Conservation (phyloP, 768 basidiomycete genomes). For the Auricularia sp. region DNA sequence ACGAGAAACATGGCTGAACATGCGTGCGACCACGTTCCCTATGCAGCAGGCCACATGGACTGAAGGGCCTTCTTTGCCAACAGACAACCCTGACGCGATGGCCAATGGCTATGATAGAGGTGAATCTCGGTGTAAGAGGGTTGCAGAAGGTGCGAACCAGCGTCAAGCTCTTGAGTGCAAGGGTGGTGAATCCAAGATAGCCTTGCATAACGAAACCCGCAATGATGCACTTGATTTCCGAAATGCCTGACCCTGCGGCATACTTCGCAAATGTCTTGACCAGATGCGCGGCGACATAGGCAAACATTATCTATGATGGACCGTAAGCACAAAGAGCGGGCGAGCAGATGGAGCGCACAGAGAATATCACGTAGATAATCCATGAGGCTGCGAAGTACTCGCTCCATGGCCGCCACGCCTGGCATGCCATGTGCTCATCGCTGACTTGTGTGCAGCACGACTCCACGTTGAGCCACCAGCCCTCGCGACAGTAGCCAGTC, state of each 20-base stretch:
- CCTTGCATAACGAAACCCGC: slow-evolving; percentile 97
- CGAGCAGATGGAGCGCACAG: slow-evolving; percentile 45
- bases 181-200: slow-evolving; percentile 81
- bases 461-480: slow-evolving; percentile 97
- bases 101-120: slow-evolving; percentile 64
- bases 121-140: background rate
- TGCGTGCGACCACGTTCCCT: slow-evolving; percentile 78
- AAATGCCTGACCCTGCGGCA: slow-evolving; percentile 96
- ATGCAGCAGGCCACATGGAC: slow-evolving; percentile 96
- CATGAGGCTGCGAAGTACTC: slow-evolving; percentile 59
- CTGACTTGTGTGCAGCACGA: slow-evolving; percentile 97
- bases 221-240: slow-evolving; percentile 96
- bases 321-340: background rate
- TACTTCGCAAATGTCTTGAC: slow-evolving; percentile 85
- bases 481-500: slow-evolving; percentile 91
- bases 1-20: slow-evolving; percentile 71
- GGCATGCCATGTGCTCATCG: slow-evolving; percentile 69
- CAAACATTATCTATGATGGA: slow-evolving; percentile 54
- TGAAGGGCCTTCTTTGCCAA: slow-evolving; percentile 97
- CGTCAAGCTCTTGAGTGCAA: slow-evolving; percentile 88
- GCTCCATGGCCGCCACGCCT: slow-evolving; percentile 91
- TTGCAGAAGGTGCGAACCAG: slow-evolving; percentile 39
- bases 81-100: slow-evolving; percentile 92
- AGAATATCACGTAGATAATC: slow-evolving; percentile 80
- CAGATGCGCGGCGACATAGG: slow-evolving; percentile 80